Evolutionary conservation across 352 stramenopile species (phyloP), one percentile per base, ranked within the genome.

Genomic region (Globisporangium acanthophoron): DNA sequence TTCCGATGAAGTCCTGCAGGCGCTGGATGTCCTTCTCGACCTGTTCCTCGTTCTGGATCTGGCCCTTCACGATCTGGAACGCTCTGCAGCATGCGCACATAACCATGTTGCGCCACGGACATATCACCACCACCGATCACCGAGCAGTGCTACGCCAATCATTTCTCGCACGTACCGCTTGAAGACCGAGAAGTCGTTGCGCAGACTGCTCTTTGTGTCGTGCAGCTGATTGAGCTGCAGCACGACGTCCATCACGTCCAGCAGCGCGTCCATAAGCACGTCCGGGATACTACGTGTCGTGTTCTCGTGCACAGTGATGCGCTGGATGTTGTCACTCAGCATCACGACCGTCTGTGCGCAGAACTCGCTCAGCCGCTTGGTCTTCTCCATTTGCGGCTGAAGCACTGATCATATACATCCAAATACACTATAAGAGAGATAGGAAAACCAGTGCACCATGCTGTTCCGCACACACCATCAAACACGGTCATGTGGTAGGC

Each of bases 171-270:
- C 59, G 0, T 49, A 89, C 74, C 82, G 66, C 61, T 92, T 92
- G 57, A 82, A 90, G 3, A 89, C 69, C 0, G 78, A 80, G 37
- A 90, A 92, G 57, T 92, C 82, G 58, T 90, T 90, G 12, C 74
- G 74, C 3, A 90, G 56, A 66, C 80, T 82, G 51, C 68, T 80
- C 41, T 90, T 92, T 8, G 62, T 72, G 47, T 92, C 80, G 29
- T 87, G 73, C 15, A 92, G 67, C 29, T 86, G 70, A 20, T 83
- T 88, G 40, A 90, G 65, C 55, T 88, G 70, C 40, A 89, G 8
- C 44, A 88, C 56, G 1, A 86, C 65, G 57, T 92, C 83, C 55
- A 87, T 70, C 27, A 87, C 55, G 24, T 83, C 60, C 3, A 92
- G 31, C n/a, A 90, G 64, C 4, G 72, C 64, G 51, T 87, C 76